Evolutionary conservation across 306 rosid species (phyloP).

Genomic region (Medicago ruthenica): DNA sequence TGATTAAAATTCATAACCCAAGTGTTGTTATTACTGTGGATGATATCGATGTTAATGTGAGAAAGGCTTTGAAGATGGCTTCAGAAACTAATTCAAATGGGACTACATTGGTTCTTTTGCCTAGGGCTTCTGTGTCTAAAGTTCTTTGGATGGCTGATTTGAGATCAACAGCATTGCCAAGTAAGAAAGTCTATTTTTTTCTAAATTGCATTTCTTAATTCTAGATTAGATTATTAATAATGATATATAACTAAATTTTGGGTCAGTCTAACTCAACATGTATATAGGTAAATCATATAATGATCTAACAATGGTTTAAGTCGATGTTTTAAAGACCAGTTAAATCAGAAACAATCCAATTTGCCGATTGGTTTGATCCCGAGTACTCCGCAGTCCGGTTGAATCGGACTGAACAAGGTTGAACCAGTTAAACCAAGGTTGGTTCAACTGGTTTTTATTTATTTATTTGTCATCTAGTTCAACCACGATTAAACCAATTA

Average conservation of each 20-base stretch:
- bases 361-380: not conserved
- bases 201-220: not conserved
- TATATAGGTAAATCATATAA: too few relatives aligned
- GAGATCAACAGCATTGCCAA: slow-evolving; percentile 77
- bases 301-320: not conserved
- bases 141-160: slow-evolving; percentile 99
- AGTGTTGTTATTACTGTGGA: slow-evolving; percentile 80
- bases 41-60: slow-evolving; percentile 72
- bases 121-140: slow-evolving; percentile 65
- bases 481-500: too few relatives aligned
- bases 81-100: slow-evolving; percentile 61
- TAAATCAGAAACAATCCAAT: not conserved
- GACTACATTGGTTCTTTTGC: slow-evolving; percentile 76
- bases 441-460: too few relatives aligned
- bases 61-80: slow-evolving; percentile 89
- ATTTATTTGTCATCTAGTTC: too few relatives aligned
- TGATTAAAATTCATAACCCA: slow-evolving; percentile 87
- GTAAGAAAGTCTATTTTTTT: slow-evolving; percentile 56
- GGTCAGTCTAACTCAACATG: not conserved
- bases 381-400: too few relatives aligned
- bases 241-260: not conserved
- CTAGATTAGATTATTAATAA: slow-evolving; percentile 4
- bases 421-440: too few relatives aligned
- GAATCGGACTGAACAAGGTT: too few relatives aligned
- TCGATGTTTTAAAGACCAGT: not conserved